Conservation (phyloP, 164 flowering plant genomes). For the Nelumbo lutea region DNA sequence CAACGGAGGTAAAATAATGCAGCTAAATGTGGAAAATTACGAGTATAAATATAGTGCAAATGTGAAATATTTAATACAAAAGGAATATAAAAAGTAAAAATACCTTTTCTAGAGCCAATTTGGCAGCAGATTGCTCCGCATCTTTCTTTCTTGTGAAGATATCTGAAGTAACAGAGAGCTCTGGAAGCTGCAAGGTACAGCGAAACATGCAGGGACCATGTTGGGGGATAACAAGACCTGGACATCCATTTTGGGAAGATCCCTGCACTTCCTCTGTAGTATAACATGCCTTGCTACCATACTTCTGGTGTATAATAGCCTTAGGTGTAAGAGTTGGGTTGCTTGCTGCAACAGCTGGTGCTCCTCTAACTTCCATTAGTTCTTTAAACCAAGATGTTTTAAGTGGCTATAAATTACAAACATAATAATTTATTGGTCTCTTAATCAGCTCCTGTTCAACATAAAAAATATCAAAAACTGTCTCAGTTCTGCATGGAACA, state of each 20-base stretch:
- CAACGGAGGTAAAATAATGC: background rate
- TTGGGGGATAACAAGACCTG: conserved; percentile 66
- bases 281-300: conserved; percentile 61
- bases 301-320: conserved; percentile 66
- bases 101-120: conserved; percentile 78
- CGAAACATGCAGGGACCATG: conserved; percentile 61
- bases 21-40: background rate
- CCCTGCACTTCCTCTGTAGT: conserved; percentile 65
- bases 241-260: conserved; percentile 53
- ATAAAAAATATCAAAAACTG: background rate
- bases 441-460: conserved; percentile 2
- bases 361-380: conserved; percentile 29
- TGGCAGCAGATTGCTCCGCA: conserved; percentile 95
- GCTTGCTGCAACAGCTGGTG: conserved; percentile 22
- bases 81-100: conserved; percentile 2
- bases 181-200: conserved; percentile 86
- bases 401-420: background rate
- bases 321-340: conserved; percentile 53
- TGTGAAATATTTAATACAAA: background rate
- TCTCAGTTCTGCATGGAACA: background rate
- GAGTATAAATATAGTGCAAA: background rate
- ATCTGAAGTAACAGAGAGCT: conserved; percentile 56
- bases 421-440: background rate
- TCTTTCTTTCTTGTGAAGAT: conserved; percentile 70
- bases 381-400: background rate